Evolutionary conservation across 2,329 filamentous ascomycete species (phyloP).

Genomic region (Colletotrichum sp.): DNA sequence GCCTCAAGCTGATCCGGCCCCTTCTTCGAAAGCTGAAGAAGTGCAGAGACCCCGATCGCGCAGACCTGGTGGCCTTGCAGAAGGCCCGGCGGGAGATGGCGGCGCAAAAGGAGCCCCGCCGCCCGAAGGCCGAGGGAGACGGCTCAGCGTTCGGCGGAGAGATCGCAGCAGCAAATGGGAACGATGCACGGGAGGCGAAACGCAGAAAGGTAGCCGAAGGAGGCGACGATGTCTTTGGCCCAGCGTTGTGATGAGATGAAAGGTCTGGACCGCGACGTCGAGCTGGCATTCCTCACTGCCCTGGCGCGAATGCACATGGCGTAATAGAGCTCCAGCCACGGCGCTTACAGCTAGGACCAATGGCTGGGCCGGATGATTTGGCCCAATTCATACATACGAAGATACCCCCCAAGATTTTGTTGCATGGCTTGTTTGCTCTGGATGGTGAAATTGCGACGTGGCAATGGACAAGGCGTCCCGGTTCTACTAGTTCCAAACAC

Average conservation of each 20-base stretch:
- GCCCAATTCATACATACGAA: slow-evolving; percentile 2
- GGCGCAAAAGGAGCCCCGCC: slow-evolving; percentile 47
- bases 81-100: slow-evolving; percentile 63
- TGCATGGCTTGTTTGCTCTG: background rate
- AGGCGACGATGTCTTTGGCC: slow-evolving; percentile 53
- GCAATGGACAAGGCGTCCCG: background rate
- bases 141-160: slow-evolving; percentile 51
- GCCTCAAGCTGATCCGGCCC: slow-evolving; percentile 56
- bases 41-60: slow-evolving; percentile 77
- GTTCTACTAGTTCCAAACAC: background rate
- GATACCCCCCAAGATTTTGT: background rate
- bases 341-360: background rate
- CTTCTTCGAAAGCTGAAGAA: slow-evolving; percentile 73
- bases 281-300: background rate
- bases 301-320: background rate
- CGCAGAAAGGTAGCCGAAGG: slow-evolving; percentile 46
- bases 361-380: background rate
- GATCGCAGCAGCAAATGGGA: slow-evolving; percentile 2
- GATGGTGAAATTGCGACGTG: background rate
- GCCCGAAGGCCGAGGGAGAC: slow-evolving; percentile 40
- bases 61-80: slow-evolving; percentile 73
- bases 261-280: background rate
- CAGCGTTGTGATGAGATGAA: background rate
- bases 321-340: background rate
- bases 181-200: slow-evolving; percentile 45